These are phyloP conservation scores for Trypanosoma platydactyli DNA, from an alignment of 208 protist species.

Conservation along the genomic window DNA sequence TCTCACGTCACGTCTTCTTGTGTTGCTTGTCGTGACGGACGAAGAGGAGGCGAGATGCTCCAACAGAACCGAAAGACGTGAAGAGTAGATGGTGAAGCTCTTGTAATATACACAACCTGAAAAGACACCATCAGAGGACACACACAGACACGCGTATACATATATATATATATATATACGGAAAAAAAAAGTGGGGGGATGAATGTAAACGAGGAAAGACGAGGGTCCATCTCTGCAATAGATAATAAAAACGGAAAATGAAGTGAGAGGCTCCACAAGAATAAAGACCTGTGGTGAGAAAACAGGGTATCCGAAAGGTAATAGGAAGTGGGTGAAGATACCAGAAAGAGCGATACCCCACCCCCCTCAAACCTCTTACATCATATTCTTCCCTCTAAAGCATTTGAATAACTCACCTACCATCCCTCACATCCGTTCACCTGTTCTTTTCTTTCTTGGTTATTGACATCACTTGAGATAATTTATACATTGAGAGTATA, in stretches of 20 bases:
- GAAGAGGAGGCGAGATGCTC: neutral
- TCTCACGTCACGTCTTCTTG: no score
- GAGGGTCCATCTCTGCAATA: neutral
- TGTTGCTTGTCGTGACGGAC: no score
- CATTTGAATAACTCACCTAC: neutral
- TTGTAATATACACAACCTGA: no score
- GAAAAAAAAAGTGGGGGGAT: neutral
- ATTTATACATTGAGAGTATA: neutral
- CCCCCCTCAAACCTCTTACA: no score
- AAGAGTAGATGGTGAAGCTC: no score
- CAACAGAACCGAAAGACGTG: neutral
- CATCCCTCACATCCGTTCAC: neutral
- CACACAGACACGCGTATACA: no score
- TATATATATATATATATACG: no score
- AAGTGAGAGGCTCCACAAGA: constrained; percentile 14
- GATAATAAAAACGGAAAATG: constrained; percentile 7
- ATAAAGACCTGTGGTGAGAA: neutral
- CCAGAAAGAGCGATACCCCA: no score
- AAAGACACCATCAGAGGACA: no score
- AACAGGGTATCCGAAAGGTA: no score
- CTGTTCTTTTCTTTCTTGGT: neutral
- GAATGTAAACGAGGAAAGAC: neutral
- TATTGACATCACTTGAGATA: constrained; percentile 9
- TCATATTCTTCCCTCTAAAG: neutral
- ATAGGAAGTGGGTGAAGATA: no score